These are phyloP conservation scores for Pontederia paniculata DNA, from an alignment of 176 grass and related monocot genomes.

Conservation along the genomic window DNA sequence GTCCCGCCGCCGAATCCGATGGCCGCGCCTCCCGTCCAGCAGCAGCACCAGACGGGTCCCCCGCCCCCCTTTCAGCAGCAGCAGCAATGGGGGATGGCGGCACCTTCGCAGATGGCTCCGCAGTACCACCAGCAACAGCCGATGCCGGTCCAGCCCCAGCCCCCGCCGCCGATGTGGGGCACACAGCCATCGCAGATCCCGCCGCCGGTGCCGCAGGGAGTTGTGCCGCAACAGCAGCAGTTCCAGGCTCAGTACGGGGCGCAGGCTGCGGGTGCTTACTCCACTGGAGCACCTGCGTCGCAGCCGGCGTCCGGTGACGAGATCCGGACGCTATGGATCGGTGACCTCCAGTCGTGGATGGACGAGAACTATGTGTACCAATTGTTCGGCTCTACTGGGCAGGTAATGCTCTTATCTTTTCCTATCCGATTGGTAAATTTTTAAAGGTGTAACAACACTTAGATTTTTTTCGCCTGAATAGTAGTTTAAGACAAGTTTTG, in stretches of 20 bases:
- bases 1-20: no score
- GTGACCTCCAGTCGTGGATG: slow-evolving; percentile 76
- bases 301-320: slow-evolving; percentile 23
- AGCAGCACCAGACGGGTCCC: not conserved
- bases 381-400: slow-evolving; percentile 31
- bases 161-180: slow-evolving; percentile 18
- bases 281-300: no score
- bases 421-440: no score
- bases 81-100: slow-evolving; percentile 8
- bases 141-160: not conserved
- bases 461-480: no score
- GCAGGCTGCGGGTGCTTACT: not conserved
- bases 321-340: slow-evolving; percentile 56
- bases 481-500: no score
- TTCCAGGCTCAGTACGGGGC: not conserved
- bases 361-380: slow-evolving; percentile 49
- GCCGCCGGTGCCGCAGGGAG: slow-evolving; percentile 1
- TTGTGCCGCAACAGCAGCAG: slow-evolving; percentile 7
- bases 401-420: not conserved
- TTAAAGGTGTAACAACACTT: no score
- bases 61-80: not conserved
- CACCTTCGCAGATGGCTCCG: not conserved
- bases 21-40: not conserved
- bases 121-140: slow-evolving; percentile 5
- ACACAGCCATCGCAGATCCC: slow-evolving; percentile 15